Percentiles rank a stretch among this genome's conserved stretches.
Evolutionary conservation across 176 grass and related monocot genomes (phyloP).

Genomic region (Elaeis guineensis): DNA sequence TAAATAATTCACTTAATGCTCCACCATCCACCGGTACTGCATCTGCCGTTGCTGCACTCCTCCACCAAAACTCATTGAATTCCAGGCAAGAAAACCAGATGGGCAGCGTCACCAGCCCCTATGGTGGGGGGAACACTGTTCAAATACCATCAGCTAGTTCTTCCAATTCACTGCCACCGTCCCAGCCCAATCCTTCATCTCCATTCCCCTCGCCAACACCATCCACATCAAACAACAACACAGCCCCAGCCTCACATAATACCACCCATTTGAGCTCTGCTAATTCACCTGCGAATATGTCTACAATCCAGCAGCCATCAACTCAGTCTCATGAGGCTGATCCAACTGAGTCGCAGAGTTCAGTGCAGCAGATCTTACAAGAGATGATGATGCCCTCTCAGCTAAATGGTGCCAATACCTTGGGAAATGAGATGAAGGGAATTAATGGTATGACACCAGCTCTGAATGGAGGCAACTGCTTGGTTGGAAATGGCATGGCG

Average conservation of each 20-base stretch:
- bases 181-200: constrained; percentile 16
- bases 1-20: constrained; percentile 13
- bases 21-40: constrained; percentile 1
- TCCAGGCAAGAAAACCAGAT: constrained; percentile 10
- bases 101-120: neutral
- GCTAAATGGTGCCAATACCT: constrained; percentile 9
- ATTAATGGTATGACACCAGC: constrained; percentile 4
- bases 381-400: constrained; percentile 37
- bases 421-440: constrained; percentile 6
- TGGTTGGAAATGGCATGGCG: constrained; percentile 22
- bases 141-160: constrained; percentile 24
- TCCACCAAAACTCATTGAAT: constrained; percentile 18
- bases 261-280: constrained; percentile 9
- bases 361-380: constrained; percentile 30
- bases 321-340: constrained; percentile 11
- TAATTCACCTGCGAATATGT: constrained; percentile 20
- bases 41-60: constrained; percentile 6
- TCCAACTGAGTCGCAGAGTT: constrained; percentile 24
- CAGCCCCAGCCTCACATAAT: constrained; percentile 7
- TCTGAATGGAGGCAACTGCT: constrained; percentile 8
- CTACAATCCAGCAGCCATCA: constrained; percentile 8
- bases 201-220: constrained; percentile 3
- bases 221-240: neutral
- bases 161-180: constrained; percentile 13
- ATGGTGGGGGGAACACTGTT: constrained; percentile 11